phyloP scores from a whole-genome alignment of 805 yeast genomes.

The Wickerhamomyces alni region DNA sequence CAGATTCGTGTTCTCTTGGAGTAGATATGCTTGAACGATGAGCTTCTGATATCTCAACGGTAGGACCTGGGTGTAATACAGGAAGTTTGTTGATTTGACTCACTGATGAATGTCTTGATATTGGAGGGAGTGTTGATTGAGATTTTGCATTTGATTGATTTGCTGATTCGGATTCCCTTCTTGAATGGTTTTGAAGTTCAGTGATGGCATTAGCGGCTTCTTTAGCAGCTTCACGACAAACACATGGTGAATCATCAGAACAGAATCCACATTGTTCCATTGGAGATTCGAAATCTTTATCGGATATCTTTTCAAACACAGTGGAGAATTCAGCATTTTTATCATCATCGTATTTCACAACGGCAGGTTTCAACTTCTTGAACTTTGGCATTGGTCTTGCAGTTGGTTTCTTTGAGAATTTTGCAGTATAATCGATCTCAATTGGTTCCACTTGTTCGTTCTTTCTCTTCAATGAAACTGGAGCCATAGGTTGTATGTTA shows the following conservation, averaged over 20 bases:
- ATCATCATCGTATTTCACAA: constrained; percentile 6
- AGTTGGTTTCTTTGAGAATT: constrained; percentile 25
- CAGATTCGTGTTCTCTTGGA: constrained; percentile 12
- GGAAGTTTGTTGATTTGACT: constrained; percentile 37
- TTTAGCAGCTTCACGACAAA: constrained; percentile 71
- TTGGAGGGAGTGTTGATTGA: constrained; percentile 34
- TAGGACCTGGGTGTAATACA: constrained; percentile 61
- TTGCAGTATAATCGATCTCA: constrained; percentile 58
- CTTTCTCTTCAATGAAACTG: constrained; percentile 51
- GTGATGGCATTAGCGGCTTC: constrained; percentile 32
- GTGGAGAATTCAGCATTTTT: constrained; percentile 15
- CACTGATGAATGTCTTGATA: constrained; percentile 24
- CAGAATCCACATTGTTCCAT: constrained; percentile 90
- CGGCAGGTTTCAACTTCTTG: constrained; percentile 13
- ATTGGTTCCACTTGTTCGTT: constrained; percentile 23
- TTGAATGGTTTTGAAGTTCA: constrained; percentile 20
- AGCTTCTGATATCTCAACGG: constrained; percentile 39
- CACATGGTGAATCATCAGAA: constrained; percentile 86
- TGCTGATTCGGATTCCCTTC: constrained; percentile 11
- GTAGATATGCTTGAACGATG: constrained; percentile 25
- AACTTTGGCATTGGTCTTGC: constrained; percentile 22
- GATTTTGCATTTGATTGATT: not conserved
- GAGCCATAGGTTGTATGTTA: constrained; percentile 53
- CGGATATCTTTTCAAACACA: constrained; percentile 17
- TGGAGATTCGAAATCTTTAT: constrained; percentile 41